Percentiles rank a stretch among this genome's conserved stretches.
phyloP scores from a whole-genome alignment of 2,329 filamentous ascomycete species.

The Cephalotrichum gorgonifer region DNA sequence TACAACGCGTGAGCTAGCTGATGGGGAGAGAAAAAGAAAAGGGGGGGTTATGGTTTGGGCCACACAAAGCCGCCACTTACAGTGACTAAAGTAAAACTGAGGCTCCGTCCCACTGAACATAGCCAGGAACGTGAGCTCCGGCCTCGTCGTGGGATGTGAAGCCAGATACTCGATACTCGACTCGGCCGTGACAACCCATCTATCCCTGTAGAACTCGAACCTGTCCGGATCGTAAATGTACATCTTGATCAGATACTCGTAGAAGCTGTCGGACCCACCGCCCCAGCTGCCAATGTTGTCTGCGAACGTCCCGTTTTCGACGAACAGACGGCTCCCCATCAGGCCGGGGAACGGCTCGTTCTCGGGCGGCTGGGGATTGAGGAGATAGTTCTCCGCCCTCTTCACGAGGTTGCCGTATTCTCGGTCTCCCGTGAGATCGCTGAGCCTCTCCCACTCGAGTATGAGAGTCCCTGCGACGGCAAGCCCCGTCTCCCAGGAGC shows the following conservation, averaged over 20 bases:
- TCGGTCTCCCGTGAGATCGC: slow-evolving; percentile 59
- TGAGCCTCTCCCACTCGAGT: slow-evolving; percentile 74
- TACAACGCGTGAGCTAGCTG: slow-evolving; percentile 5
- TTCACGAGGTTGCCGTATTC: slow-evolving; percentile 58
- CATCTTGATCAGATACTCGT: slow-evolving; percentile 90
- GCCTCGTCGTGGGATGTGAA: slow-evolving; percentile 54
- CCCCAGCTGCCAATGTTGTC: slow-evolving; percentile 65
- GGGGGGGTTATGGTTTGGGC: not conserved
- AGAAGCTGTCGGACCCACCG: slow-evolving; percentile 69
- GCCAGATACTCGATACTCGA: slow-evolving; percentile 63
- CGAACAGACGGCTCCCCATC: slow-evolving; percentile 56
- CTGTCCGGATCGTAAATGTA: slow-evolving; percentile 63
- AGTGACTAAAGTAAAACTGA: slow-evolving; percentile 35
- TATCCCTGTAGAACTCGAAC: slow-evolving; percentile 57
- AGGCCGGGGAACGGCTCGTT: slow-evolving; percentile 68
- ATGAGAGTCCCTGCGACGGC: slow-evolving; percentile 70
- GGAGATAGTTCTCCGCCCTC: slow-evolving; percentile 58
- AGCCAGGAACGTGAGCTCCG: slow-evolving; percentile 64
- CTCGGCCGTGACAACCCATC: slow-evolving; percentile 66
- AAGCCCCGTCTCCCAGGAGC: slow-evolving; percentile 53
- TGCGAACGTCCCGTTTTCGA: slow-evolving; percentile 54
- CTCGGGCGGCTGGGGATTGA: slow-evolving; percentile 50
- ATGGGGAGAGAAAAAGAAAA: not conserved
- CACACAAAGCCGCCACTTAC: too few species aligned
- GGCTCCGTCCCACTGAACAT: slow-evolving; percentile 37